Base-by-base conservation (phyloP, 1,284 basidiomycete species). In the Trametes pubescens region DNA sequence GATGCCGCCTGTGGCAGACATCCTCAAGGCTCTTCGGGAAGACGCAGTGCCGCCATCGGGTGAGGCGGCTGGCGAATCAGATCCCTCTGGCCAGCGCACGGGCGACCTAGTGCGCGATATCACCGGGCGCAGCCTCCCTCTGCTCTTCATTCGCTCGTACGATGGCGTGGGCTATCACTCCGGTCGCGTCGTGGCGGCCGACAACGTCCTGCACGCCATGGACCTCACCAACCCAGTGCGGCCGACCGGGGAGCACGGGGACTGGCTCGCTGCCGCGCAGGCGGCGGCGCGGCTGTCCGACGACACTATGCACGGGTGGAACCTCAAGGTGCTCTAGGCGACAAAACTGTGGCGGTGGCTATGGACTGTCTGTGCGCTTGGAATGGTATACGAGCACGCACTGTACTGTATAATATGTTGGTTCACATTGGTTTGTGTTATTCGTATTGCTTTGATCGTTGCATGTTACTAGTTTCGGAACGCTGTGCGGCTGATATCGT, bases 141-240 rank as follows among this genome's bases (percentile, higher is more conserved):
- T 93, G 73, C 74, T 94, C 61, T 89, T 93, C 75, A 89, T 94
- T 69, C 85, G 92, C 60, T 84, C 90, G 61, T 81, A 82, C 65
- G 86, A 94, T 75, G 92, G 92, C 24, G 86, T 93, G 29, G 92
- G 92, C 4, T 94, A 93, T 74, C 92, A 94, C 73, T 93, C 92
- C 34, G 92, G 92, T 46, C 85, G 92, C 63, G 92, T 92, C 66
- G 89, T 95, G 60, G 85, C 92, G 38, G 92, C 90, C 72, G 93
- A 93, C 74, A 94, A 93, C 69, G 86, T 93, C 37, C 91, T 91
- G 76, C 86, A 88, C 68, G 76, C 80, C 18, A 83, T 91, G 77
- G 87, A 87, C 72, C 76, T 91, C 59, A 71, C 75, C 51, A 69
- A 67, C 35, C 63, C 62, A 2, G 64, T 62, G 29, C 59, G 67